These are phyloP conservation scores for Solanum corneliomulleri DNA, from an alignment of 257 asterid species.

Conservation along the genomic window DNA sequence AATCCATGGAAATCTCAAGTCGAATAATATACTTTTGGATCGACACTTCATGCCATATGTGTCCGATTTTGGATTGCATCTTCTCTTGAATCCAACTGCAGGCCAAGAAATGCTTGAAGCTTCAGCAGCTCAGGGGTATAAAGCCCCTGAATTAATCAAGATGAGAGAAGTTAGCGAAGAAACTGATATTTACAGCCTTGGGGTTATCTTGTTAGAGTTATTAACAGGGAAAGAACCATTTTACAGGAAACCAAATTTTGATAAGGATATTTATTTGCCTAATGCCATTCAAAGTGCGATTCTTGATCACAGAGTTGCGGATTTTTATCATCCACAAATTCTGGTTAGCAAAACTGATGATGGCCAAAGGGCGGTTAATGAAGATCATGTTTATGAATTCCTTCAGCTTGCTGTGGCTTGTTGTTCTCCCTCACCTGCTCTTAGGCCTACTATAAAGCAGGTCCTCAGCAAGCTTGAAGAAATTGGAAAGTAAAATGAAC, in stretches of 20 bases:
- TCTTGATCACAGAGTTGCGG: conserved; percentile 49
- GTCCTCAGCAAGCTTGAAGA: conserved; percentile 65
- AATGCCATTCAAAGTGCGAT: conserved; percentile 50
- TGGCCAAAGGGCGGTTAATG: conserved; percentile 19
- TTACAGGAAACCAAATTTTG: conserved; percentile 30
- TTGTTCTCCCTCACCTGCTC: conserved; percentile 64
- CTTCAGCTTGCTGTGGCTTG: conserved; percentile 82
- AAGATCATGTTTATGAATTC: conserved; percentile 37
- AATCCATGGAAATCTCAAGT: conserved; percentile 80
- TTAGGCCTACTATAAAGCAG: conserved; percentile 54
- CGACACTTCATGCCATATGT: conserved; percentile 39
- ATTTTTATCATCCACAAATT: conserved; percentile 52
- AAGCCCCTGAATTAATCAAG: conserved; percentile 73
- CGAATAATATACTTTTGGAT: conserved; percentile 63
- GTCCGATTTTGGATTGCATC: conserved; percentile 73
- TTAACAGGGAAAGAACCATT: conserved; percentile 59
- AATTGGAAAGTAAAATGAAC: conserved; percentile 22
- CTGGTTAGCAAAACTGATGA: conserved; percentile 30
- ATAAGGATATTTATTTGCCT: conserved; percentile 53
- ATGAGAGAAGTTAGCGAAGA: conserved; percentile 57
- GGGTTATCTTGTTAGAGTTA: conserved; percentile 62
- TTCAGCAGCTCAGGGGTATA: conserved; percentile 63
- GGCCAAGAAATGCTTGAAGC: conserved; percentile 70
- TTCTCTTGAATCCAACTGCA: conserved; percentile 47
- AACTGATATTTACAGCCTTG: conserved; percentile 70